Percentiles rank a stretch among this genome's conserved stretches.
Evolutionary conservation across 306 rosid species (phyloP).

Genomic region (Rosa persica): DNA sequence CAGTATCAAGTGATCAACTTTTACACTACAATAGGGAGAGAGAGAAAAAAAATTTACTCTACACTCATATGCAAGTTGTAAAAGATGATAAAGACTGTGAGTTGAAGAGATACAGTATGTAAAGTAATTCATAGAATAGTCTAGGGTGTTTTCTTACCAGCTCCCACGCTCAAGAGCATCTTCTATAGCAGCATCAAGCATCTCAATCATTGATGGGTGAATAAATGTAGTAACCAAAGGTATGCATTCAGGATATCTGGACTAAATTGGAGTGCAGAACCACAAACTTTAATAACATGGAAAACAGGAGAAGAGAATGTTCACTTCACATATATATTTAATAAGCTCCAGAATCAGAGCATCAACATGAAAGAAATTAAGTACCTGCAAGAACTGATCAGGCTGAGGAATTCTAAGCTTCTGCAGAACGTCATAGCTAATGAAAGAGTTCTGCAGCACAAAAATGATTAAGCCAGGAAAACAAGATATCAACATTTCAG

Average conservation of each 20-base stretch:
- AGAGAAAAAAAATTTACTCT: not conserved
- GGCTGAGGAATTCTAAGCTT: slow-evolving; percentile 97
- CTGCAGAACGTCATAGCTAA: slow-evolving; percentile 71
- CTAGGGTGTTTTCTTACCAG: slow-evolving; percentile 55
- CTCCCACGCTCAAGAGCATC: slow-evolving; percentile 85
- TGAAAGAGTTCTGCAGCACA: slow-evolving; percentile 76
- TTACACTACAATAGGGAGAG: not conserved
- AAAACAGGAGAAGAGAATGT: slow-evolving; percentile 18
- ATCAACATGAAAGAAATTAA: slow-evolving; percentile 41
- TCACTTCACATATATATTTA: slow-evolving; percentile 19
- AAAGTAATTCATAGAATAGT: not conserved
- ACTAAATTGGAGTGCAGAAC: slow-evolving; percentile 70
- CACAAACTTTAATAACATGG: slow-evolving; percentile 43
- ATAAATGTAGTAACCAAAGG: slow-evolving; percentile 78
- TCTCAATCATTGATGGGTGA: slow-evolving; percentile 87
- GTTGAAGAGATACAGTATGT: not conserved
- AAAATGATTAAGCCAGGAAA: slow-evolving; percentile 15
- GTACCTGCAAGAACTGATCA: slow-evolving; percentile 93
- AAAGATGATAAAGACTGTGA: not conserved
- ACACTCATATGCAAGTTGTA: not conserved
- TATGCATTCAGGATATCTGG: slow-evolving; percentile 95
- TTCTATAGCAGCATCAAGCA: slow-evolving; percentile 90
- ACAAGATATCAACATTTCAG: slow-evolving; percentile 11
- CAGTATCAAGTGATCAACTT: slow-evolving; percentile 4
- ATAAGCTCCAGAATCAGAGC: slow-evolving; percentile 19